Evolutionary conservation across 257 asterid genomes (phyloP), one percentile per base, ranked within the genome.

Genomic region (Solanum pennellii): DNA sequence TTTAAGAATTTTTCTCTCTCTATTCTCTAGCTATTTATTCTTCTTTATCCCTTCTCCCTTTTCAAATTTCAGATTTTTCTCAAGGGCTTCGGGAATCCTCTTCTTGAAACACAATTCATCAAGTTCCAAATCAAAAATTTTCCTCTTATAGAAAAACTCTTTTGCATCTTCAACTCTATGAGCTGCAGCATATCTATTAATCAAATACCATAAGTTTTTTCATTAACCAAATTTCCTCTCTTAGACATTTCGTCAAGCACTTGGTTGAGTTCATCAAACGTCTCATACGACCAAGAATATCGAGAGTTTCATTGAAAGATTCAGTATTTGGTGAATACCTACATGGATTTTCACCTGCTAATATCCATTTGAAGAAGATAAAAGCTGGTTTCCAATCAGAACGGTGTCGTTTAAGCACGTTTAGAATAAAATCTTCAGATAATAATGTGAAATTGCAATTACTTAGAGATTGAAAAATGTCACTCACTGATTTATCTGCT

Each of bases 21-120:
- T n/a, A n/a, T n/a, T n/a, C n/a, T n/a, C n/a, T n/a, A n/a, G n/a
- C n/a, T n/a, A n/a, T n/a, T n/a, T n/a, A n/a, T n/a, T n/a, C n/a
- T n/a, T n/a, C n/a, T n/a, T n/a, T n/a, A n/a, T n/a, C n/a, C n/a
- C n/a, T n/a, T n/a, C n/a, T n/a, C n/a, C n/a, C n/a, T n/a, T n/a
- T n/a, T n/a, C n/a, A n/a, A n/a, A n/a, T n/a, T n/a, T n/a, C n/a
- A n/a, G n/a, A n/a, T n/a, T n/a, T n/a, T n/a, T 93, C 87, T 84
- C 82, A 3, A 96, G 91, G 37, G 98, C 99, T 84, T 95, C 98
- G 1, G 98, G 98, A 10, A 96, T 93, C 86, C 96, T 91, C 89
- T 95, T 94, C 94, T 96, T 96, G 93, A 94, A 96, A 90, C 99
- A 95, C 88, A 96, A 85, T 33, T 98, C 99, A 87, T 94, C 94